A percentile compares a stretch with the other conserved stretches of the same genome.
phyloP scores from a whole-genome alignment of 1,284 basidiomycete species.

The Microbotryum intermedium region DNA sequence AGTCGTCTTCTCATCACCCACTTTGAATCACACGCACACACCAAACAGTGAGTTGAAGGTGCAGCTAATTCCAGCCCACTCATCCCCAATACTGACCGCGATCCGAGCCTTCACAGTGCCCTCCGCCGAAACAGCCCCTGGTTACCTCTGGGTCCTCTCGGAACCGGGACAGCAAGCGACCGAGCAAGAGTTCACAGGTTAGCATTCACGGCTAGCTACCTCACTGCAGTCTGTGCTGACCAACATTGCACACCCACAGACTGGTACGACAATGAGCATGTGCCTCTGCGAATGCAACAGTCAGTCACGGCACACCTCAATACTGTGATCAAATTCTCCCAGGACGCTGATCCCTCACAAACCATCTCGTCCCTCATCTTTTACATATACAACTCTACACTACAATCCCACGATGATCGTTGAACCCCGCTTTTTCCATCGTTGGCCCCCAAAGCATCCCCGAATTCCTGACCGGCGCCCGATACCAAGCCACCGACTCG shows the following conservation, averaged over 20 bases:
- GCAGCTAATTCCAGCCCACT: too few species aligned
- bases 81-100: too few species aligned
- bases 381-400: too few species aligned
- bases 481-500: conserved; percentile 32
- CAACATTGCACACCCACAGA: conserved; percentile 19
- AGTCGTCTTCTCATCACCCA: too few species aligned
- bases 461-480: conserved; percentile 34
- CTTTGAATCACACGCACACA: too few species aligned
- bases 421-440: too few species aligned
- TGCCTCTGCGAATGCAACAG: conserved; percentile 38
- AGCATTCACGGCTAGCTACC: neutral
- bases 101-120: too few species aligned
- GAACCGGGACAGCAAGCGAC: conserved; percentile 33
- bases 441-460: conserved; percentile 26
- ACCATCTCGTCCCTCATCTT: conserved; percentile 6
- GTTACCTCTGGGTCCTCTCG: conserved; percentile 36
- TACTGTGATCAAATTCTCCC: too few species aligned
- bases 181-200: conserved; percentile 37
- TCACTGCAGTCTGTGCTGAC: neutral
- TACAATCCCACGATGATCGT: too few species aligned
- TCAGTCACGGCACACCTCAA: conserved; percentile 7
- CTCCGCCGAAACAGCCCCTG: conserved; percentile 18
- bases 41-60: too few species aligned
- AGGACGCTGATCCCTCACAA: too few species aligned
- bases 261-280: conserved; percentile 43